Conservation (phyloP, 352 stramenopile species). For the Phytophthora constricta region DNA sequence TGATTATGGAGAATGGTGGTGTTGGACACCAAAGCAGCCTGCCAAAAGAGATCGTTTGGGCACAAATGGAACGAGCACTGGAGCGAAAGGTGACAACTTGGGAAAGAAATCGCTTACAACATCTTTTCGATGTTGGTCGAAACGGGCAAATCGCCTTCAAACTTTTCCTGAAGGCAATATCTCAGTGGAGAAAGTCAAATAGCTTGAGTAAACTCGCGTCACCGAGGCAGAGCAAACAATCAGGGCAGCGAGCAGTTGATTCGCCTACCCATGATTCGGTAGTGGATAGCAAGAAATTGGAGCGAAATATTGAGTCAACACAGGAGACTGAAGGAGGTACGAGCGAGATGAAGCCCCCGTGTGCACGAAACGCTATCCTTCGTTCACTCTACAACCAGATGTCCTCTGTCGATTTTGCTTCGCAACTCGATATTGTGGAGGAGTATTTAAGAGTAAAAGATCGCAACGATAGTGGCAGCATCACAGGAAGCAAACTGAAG, state of each 20-base stretch:
- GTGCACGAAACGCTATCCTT: constrained; percentile 41
- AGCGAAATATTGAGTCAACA: background rate
- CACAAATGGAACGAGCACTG: constrained; percentile 43
- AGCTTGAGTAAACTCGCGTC: too few relatives aligned
- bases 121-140: constrained; percentile 80
- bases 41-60: constrained; percentile 33
- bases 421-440: constrained; percentile 69
- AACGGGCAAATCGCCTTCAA: constrained; percentile 69
- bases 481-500: constrained; percentile 49
- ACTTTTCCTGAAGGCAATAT: constrained; percentile 78
- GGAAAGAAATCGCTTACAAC: constrained; percentile 52
- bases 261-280: too few relatives aligned
- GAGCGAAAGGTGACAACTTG: constrained; percentile 28
- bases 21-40: constrained; percentile 35
- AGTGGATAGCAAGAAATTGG: constrained; percentile 6
- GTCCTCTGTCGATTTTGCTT: constrained; percentile 71
- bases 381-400: constrained; percentile 68
- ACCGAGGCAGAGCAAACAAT: constrained; percentile 7
- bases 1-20: constrained; percentile 49
- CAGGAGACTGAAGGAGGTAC: constrained; percentile 4
- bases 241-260: too few relatives aligned
- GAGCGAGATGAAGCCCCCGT: constrained; percentile 14
- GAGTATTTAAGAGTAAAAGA: constrained; percentile 60
- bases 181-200: constrained; percentile 48
- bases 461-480: constrained; percentile 27